Conservation (phyloP, 768 basidiomycete species). For the Termitomyces sp. region DNA sequence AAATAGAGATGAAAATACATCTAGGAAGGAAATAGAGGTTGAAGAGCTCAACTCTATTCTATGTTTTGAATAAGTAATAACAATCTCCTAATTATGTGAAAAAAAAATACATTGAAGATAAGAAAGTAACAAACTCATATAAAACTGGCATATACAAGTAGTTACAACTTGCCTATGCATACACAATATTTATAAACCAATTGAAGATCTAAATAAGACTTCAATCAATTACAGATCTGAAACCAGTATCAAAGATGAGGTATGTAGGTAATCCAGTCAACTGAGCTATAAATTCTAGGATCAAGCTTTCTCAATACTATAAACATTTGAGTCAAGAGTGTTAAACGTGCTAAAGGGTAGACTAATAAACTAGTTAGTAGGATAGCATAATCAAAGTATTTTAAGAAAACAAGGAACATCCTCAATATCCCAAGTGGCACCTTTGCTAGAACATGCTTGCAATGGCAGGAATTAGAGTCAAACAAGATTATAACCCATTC, state of each 20-base stretch:
- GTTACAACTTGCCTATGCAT: no score
- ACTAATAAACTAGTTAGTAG: background rate
- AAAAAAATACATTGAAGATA: no score
- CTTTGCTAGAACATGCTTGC: background rate
- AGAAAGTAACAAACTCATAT: no score
- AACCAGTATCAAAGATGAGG: background rate
- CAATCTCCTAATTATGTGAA: no score
- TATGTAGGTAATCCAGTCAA: constrained; percentile 2
- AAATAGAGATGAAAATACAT: no score
- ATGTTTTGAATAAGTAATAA: no score
- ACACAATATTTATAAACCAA: no score
- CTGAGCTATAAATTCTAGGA: background rate
- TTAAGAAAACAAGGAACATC: background rate
- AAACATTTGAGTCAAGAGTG: background rate
- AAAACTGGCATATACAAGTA: no score
- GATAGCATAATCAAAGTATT: background rate
- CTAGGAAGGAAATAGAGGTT: no score
- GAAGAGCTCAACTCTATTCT: no score
- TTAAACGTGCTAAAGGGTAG: background rate
- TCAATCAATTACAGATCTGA: background rate
- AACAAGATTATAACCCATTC: background rate
- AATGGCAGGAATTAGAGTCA: background rate
- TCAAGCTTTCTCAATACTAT: background rate
- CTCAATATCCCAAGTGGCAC: background rate
- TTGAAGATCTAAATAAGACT: no score